Conservation (phyloP, 2,329 filamentous ascomycete species). For the Nothophoma quercina region DNA sequence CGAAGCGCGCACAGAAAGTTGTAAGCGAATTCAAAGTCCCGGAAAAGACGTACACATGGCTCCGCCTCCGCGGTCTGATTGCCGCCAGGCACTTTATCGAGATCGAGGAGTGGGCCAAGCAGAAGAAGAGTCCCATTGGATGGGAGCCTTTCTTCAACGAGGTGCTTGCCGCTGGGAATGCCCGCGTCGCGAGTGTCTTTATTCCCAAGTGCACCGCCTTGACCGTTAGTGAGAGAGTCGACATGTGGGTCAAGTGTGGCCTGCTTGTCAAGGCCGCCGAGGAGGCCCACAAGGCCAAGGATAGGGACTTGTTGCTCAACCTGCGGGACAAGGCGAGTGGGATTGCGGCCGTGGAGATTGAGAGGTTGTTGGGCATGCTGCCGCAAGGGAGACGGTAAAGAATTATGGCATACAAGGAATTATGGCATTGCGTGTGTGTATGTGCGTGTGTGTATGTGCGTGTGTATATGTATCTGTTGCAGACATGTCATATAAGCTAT, state of each 20-base stretch:
- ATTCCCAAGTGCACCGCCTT: conserved; percentile 85
- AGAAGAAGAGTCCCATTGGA: conserved; percentile 86
- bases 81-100: conserved; percentile 91
- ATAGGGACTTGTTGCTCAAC: conserved; percentile 76
- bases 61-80: conserved; percentile 84
- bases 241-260: conserved; percentile 97
- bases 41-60: conserved; percentile 90
- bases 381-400: conserved; percentile 14
- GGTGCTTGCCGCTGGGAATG: conserved; percentile 86
- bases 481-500: too few species aligned
- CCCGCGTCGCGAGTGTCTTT: conserved; percentile 82
- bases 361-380: conserved; percentile 71
- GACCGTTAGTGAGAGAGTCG: conserved; percentile 72
- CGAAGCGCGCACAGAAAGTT: conserved; percentile 84
- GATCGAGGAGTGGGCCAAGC: conserved; percentile 82
- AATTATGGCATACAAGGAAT: not conserved
- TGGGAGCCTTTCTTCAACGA: conserved; percentile 99
- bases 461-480: too few species aligned
- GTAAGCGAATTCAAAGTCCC: conserved; percentile 88
- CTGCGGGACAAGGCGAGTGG: conserved; percentile 77
- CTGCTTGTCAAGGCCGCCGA: conserved; percentile 88
- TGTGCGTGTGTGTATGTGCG: too few species aligned
- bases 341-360: conserved; percentile 78
- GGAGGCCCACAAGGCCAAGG: conserved; percentile 84
- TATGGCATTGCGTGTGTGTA: too few species aligned